Evolutionary conservation across 306 rosid genomes (phyloP), one percentile per base, ranked within the genome.

Genomic region (Alnus glutinosa): DNA sequence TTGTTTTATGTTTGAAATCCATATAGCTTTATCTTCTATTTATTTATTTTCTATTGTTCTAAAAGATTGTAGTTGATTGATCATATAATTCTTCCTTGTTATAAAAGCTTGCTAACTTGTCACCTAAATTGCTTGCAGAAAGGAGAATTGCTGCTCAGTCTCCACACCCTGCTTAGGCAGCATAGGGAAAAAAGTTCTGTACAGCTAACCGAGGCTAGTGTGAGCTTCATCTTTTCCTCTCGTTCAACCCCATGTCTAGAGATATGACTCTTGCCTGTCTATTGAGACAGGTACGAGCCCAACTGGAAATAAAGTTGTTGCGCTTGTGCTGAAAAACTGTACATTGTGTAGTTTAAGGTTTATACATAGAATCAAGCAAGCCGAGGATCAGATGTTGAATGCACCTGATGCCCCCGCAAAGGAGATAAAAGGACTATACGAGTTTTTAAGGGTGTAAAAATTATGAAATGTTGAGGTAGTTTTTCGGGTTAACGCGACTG

Each of bases 151-250:
- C 97, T 49, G 96, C 97, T 83, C 98, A 95, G 86, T 78, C 91
- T 88, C 87, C 86, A 54, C 95, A 92, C 83, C 92, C 89, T 76
- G 89, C 91, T 44, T 87, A 86, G 89, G 83, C 70, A 83, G 92
- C 84, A 30, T 87, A 90, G 94, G 94, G 80, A 80, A 82, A 73
- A 82, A 59, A 82, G 85, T 75, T 80, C 75, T 95, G 98, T 92
- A 92, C 97, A 95, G 94, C 98, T 94, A 94, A 91, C 97, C 81
- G 92, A 91, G 89, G 92, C 93, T 83, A 89, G 92, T 85, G 88
- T 85, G 87, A 80, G 93, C 86, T 88, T 78, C 93, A 58, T 63
- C 83, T 77, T 77, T 66, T 71, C 72, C 71, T 77, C 68, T 78
- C 57, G 44, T 50, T 78, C 83, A 78, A 68, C 63, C 82, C 57